Evolutionary conservation across 176 grass and related monocot species (phyloP).

Genomic region (Rhipidocladum racemiflorum): DNA sequence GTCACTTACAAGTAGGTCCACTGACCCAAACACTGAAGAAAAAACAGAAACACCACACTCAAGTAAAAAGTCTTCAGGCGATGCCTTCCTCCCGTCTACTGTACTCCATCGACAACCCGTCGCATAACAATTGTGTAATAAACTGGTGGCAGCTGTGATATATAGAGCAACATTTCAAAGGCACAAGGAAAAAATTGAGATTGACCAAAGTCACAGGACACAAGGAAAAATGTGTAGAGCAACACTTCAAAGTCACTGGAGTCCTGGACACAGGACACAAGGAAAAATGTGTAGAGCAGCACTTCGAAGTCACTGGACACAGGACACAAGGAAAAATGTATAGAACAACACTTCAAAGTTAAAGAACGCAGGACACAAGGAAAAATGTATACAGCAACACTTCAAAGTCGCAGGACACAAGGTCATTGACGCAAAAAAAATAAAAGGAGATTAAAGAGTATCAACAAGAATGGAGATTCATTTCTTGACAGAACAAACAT

Average conservation of each 20-base stretch:
- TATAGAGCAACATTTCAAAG: background rate
- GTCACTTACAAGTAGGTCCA: too few relatives aligned
- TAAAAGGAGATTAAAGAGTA: background rate
- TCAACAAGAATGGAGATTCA: background rate
- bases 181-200: too few relatives aligned
- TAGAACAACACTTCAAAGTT: background rate
- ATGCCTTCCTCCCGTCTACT: too few relatives aligned
- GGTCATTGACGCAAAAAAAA: background rate
- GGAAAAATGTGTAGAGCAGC: background rate
- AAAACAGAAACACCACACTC: too few relatives aligned
- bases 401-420: background rate
- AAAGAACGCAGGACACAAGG: too few relatives aligned
- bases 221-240: background rate
- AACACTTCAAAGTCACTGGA: too few relatives aligned
- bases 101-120: too few relatives aligned
- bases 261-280: too few relatives aligned
- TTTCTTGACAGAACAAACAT: slow-evolving; percentile 30
- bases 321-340: background rate
- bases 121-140: too few relatives aligned
- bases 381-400: background rate
- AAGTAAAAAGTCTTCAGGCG: too few relatives aligned
- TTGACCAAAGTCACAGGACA: too few relatives aligned
- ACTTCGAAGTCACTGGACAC: background rate
- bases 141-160: background rate
- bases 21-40: too few relatives aligned